Conservation (phyloP, 2,329 filamentous ascomycete species). For the Trichophyton schoenleinii region DNA sequence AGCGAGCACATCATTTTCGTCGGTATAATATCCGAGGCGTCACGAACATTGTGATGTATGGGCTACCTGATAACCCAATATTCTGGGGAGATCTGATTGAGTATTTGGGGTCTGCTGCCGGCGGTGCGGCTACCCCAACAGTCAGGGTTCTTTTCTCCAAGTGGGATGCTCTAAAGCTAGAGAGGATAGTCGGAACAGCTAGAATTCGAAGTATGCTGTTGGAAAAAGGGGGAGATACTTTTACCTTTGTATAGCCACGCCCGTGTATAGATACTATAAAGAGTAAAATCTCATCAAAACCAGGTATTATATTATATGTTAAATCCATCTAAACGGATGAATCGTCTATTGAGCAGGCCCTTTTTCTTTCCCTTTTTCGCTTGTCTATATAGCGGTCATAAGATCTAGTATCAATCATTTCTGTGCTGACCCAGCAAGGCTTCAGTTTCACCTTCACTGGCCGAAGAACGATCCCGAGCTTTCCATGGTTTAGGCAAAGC, state of each 20-base stretch:
- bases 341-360: too few species aligned
- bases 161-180: conserved; percentile 79
- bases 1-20: conserved; percentile 92
- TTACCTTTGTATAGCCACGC: conserved; percentile 69
- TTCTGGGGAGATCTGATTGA: conserved; percentile 35
- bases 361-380: too few species aligned
- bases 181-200: conserved; percentile 72
- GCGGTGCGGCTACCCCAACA: conserved; percentile 44
- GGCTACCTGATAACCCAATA: conserved; percentile 69
- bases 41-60: conserved; percentile 76
- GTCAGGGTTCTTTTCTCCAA: conserved; percentile 61
- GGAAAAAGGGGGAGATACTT: conserved; percentile 72
- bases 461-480: conserved; percentile 11
- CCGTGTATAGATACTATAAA: neutral
- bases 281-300: neutral
- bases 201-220: conserved; percentile 72
- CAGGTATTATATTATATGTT: neutral
- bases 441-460: conserved; percentile 8
- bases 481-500: conserved; percentile 1
- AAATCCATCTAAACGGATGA: neutral
- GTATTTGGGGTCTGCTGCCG: conserved; percentile 28
- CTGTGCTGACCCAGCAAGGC: neutral
- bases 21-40: conserved; percentile 75
- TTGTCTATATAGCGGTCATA: neutral
- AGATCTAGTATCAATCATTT: neutral